Evolutionary conservation across 257 asterid genomes (phyloP), one percentile per base, ranked within the genome.

Genomic region (Jaltomata sinuosa): DNA sequence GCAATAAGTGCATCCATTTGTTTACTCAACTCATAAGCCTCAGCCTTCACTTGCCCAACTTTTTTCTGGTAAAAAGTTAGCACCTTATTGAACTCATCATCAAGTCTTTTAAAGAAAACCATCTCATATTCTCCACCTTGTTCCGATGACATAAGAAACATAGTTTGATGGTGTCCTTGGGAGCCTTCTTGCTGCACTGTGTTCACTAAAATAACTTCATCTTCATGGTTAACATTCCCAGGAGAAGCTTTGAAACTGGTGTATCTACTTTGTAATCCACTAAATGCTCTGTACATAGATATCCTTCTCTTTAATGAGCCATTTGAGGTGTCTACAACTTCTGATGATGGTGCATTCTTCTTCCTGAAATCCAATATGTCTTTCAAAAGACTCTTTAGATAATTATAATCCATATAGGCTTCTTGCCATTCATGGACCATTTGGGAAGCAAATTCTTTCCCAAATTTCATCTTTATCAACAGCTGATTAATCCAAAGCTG

Each of bases 1-100:
- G 98, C 99, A 83, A 95, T 92, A 3, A 95, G 93, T 21, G 95
- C 96, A 85, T 95, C 97, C 98, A 95, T 95, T 85, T 95, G 99
- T 27, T 87, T 93, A 59, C 85, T 92, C 84, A 95, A 80, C 86
- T 89, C 88, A 47, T 83, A 93, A 3, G 97, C 98, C 53, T 91
- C 95, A 4, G 27, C 42, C 69, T 87, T 88, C 78, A 85, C 90
- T 34, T 94, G 91, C 22, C 76, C 85, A 12, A 94, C 93, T 61
- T 91, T 93, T 0, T 15, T 88, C 90, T 80, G 84, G 59, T 93
- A 94, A 83, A 95, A 95, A 52, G 64, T 89, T 0, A 90, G 47
- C 31, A 91, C 97, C 79, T 95, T 95, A 71, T 95, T 94, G 83
- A 95, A 94, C 40, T 95, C 97, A 4, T 62, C 87, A 80, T 95